Evolutionary conservation across 768 basidiomycete genomes (phyloP).

Genomic region (Termitomyces sp.): DNA sequence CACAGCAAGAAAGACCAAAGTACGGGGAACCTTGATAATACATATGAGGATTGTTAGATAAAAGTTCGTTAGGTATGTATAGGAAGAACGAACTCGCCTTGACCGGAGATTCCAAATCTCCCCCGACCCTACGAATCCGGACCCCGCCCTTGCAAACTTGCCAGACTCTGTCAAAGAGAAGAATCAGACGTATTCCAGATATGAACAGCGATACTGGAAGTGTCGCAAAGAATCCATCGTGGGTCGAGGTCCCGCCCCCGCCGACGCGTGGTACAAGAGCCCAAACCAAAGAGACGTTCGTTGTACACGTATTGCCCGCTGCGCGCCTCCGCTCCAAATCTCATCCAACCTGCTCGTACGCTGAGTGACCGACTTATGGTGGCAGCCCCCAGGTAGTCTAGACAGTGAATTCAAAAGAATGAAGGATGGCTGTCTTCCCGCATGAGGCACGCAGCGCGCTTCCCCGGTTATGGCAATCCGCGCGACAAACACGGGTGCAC

Average conservation of each 20-base stretch:
- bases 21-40: background rate
- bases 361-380: background rate
- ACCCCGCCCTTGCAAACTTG: constrained; percentile 3
- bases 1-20: background rate
- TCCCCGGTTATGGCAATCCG: constrained; percentile 11
- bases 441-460: background rate
- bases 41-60: background rate
- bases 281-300: constrained; percentile 3
- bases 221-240: background rate
- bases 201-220: background rate
- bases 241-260: background rate
- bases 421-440: constrained; percentile 2
- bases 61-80: background rate
- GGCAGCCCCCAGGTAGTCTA: constrained; percentile 2
- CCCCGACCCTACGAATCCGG: background rate
- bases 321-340: constrained; percentile 5
- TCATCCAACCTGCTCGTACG: constrained; percentile 10
- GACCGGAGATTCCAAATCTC: background rate
- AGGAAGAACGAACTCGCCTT: background rate
- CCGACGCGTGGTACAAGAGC: constrained; percentile 7
- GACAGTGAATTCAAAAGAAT: constrained; percentile 3
- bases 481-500: background rate
- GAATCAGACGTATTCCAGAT: background rate
- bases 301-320: background rate
- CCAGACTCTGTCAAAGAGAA: background rate